These are phyloP conservation scores for Anastatica hierochuntica DNA, from an alignment of 345 rosid genomes.

Conservation along the genomic window DNA sequence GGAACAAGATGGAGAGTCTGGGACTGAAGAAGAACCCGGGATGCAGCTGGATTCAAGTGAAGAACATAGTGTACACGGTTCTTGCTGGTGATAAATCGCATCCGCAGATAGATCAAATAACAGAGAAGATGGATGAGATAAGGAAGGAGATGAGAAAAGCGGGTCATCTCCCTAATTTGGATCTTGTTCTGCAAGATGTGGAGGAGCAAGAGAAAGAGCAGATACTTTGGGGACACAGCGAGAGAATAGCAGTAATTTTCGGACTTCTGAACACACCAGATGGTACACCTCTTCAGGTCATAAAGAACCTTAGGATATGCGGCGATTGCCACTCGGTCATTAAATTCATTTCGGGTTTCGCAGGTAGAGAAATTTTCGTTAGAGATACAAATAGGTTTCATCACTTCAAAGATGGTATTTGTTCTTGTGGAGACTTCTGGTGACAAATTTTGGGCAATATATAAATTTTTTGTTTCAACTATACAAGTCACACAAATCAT, in stretches of 20 bases:
- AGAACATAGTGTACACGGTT: slow-evolving; percentile 37
- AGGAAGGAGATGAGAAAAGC: slow-evolving; percentile 32
- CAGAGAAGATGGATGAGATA: slow-evolving; percentile 32
- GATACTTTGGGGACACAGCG: slow-evolving; percentile 50
- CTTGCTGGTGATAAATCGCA: slow-evolving; percentile 40
- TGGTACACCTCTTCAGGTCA: slow-evolving; percentile 45
- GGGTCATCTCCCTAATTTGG: slow-evolving; percentile 23
- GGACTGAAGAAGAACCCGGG: slow-evolving; percentile 64
- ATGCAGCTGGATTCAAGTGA: slow-evolving; percentile 60
- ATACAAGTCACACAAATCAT: too few species aligned
- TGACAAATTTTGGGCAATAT: slow-evolving; percentile 21
- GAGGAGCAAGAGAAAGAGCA: slow-evolving; percentile 51
- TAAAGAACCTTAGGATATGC: slow-evolving; percentile 69
- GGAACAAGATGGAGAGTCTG: slow-evolving; percentile 44
- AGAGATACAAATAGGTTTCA: slow-evolving; percentile 50
- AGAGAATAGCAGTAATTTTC: slow-evolving; percentile 49
- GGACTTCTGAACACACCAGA: slow-evolving; percentile 46
- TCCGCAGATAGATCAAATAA: slow-evolving; percentile 27
- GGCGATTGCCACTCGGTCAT: slow-evolving; percentile 41
- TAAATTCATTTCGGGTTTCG: slow-evolving; percentile 33
- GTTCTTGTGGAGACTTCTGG: slow-evolving; percentile 63
- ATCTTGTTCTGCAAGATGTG: slow-evolving; percentile 34
- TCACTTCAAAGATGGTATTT: slow-evolving; percentile 46
- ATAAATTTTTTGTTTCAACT: too few species aligned
- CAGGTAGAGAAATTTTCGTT: slow-evolving; percentile 32